Conservation (phyloP, 2,329 filamentous ascomycete species). For the Apiospora kogelbergensis region DNA sequence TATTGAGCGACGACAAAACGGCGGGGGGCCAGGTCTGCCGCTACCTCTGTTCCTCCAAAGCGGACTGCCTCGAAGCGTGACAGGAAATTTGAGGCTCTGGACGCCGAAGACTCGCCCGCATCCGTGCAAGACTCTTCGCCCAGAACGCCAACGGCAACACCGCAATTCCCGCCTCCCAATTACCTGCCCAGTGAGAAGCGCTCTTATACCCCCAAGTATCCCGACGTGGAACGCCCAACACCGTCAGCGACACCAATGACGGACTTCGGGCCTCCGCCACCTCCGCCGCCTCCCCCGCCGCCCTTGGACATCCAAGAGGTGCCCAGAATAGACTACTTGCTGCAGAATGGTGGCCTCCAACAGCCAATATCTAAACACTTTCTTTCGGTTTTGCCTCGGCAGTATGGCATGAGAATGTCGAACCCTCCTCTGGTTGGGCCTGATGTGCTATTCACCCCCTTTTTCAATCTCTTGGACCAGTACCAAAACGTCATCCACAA, state of each 20-base stretch:
- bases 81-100: constrained; percentile 33
- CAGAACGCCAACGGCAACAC: constrained; percentile 57
- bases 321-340: constrained; percentile 86
- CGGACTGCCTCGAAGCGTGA: constrained; percentile 32
- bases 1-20: constrained; percentile 34
- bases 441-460: constrained; percentile 76
- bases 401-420: constrained; percentile 57
- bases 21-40: constrained; percentile 29
- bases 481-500: constrained; percentile 80
- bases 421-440: constrained; percentile 67
- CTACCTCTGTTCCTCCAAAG: constrained; percentile 36
- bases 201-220: constrained; percentile 33
- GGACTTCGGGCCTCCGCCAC: constrained; percentile 46
- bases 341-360: constrained; percentile 82
- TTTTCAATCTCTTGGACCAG: constrained; percentile 80
- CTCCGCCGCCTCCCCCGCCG: constrained; percentile 72
- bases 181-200: constrained; percentile 42
- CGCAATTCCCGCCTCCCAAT: constrained; percentile 48
- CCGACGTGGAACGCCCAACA: constrained; percentile 39
- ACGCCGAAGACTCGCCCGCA: constrained; percentile 50
- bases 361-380: constrained; percentile 73
- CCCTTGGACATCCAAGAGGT: constrained; percentile 68
- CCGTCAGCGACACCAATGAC: constrained; percentile 41
- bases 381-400: constrained; percentile 61
- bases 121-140: constrained; percentile 57